phyloP scores from a whole-genome alignment of 2,329 filamentous ascomycete species.

The Penicillium griseofulvum region DNA sequence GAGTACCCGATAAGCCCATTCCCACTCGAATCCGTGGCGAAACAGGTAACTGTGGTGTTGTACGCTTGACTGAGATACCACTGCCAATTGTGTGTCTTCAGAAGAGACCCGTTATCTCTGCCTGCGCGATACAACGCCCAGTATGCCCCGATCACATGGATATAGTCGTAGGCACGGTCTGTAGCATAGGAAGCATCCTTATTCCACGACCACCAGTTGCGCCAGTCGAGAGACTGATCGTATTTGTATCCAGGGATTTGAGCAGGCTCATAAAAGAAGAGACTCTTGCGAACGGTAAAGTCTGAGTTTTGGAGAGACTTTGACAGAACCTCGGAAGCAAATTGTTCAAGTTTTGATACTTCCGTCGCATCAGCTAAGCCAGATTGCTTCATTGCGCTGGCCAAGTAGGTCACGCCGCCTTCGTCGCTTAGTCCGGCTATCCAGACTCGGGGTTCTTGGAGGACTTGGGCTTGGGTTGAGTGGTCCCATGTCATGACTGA shows the following conservation, averaged over 20 bases:
- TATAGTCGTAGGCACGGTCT: conserved; percentile 59
- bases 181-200: conserved; percentile 39
- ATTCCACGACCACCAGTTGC: neutral
- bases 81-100: neutral
- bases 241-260: neutral
- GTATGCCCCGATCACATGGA: conserved; percentile 56
- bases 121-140: conserved; percentile 59
- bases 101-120: conserved; percentile 45
- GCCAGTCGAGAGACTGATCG: neutral
- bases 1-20: conserved; percentile 32
- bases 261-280: neutral
- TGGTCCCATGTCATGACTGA: neutral
- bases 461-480: neutral
- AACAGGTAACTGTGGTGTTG: neutral
- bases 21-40: conserved; percentile 39
- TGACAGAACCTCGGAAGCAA: neutral
- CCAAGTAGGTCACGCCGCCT: neutral
- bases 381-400: neutral
- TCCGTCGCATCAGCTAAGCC: neutral
- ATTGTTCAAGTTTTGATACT: neutral
- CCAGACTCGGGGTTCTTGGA: neutral
- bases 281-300: neutral
- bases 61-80: neutral
- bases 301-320: neutral
- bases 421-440: neutral